Base-by-base conservation (phyloP, 805 yeast genomes). In the Metschnikowia similis region DNA sequence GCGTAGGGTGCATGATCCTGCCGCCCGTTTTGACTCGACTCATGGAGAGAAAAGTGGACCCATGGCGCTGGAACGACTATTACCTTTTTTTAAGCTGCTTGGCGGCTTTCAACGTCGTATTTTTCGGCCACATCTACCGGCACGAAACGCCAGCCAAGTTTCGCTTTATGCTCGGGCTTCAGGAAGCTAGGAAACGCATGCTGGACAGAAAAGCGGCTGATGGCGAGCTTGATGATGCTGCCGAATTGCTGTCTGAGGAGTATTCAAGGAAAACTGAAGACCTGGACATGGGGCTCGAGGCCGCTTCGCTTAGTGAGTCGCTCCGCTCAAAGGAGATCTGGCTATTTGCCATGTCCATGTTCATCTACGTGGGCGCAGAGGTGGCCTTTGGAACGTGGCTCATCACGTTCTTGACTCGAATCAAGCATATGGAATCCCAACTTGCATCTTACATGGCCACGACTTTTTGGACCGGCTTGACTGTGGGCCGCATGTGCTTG, bases 301-400 rank as follows among this genome's bases (percentile, higher is more conserved):
- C 48, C 11, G 66, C 57, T 8, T 46, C 64, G 57, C 54, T 70
- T 61, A 35, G 72, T 64, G 54, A 70, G 61, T 55, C 66, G 50
- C 38, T 77, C 11, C 59, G 58, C 36, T 70, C 74, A 36, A 64
- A 58, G 39, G 58, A 68, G 17, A 72, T 78, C 8, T 67, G 75
- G 66, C 62, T 67, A 35, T 72, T 75, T 50, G 62, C 82, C 1
- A 10, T 66, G 4, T 62, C 73, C 30, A 62, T 80, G 42, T 80
- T 79, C 56, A 54, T 73, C 17, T 79, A 79, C 53, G 73, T 78
- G 35, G 83, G 84, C 3, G 76, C 75, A 11, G 84, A 80, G 59
- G 71, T 74, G 13, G 71, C 81, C 6, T 72, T 79, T 55, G 84
- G 84, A 1, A 65, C 75, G 16, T 80, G 84, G 84, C 53, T 79